Base-by-base conservation (phyloP, 495 filamentous ascomycete genomes). In the Annulohypoxylon stygium region DNA sequence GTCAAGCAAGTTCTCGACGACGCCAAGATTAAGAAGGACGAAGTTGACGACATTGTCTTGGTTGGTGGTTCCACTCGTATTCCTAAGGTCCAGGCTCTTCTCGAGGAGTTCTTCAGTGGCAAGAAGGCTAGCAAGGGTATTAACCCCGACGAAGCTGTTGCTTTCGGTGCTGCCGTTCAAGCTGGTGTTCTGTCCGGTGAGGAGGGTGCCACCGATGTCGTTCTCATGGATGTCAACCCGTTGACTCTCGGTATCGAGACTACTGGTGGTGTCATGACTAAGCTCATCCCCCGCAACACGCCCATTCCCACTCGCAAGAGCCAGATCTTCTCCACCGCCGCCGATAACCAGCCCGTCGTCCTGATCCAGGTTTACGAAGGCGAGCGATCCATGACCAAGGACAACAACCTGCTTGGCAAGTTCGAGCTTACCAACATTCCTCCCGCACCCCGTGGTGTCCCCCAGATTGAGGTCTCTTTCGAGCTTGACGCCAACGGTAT, bases 71-170 rank as follows among this genome's bases (percentile, higher is more conserved):
- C 93, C 72, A 95, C 93, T 76, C 95, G 95, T 93, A 98, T 98
- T 67, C 95, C 95, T 75, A 98, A 97, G 90, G 93, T 98, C 74
- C 92, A 94, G 84, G 83, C 90, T 75, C 92, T 98, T 76, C 90
- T 98, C 66, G 93, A 98, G 88, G 96, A 98, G 84, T 98, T 88
- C 89, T 98, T 98, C 82, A 85, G 81, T 75, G 92, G 93, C 83
- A 98, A 97, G 91, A 92, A 94, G 83, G 93, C 94, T 76, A 93
- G 91, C 90, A 97, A 98, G 92, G 93, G 93, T 87, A 97, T 98
- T 79, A 98, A 98, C 87, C 95, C 95, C 72, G 95, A 98, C 84
- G 95, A 98, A 84, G 95, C 95, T 84, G 95, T 97, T 75, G 95
- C 95, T 80, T 97, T 95, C 82, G 95, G 95, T 83, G 95, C 95